Percentiles rank a stretch among this genome's conserved stretches.
Conservation (phyloP, 2,329 filamentous ascomycete species). For the Kalmusia sp. region DNA sequence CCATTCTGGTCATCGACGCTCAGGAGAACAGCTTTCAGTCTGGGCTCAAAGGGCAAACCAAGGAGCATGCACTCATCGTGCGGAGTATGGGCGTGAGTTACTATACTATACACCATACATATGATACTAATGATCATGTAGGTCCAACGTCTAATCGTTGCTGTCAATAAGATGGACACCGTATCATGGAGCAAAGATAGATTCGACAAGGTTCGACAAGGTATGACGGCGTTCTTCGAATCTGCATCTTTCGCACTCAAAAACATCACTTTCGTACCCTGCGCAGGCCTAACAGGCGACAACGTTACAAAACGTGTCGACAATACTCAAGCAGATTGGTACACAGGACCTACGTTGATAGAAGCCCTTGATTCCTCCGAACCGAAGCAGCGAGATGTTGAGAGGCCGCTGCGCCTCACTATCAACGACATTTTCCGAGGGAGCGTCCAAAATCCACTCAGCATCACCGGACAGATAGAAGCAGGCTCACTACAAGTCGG, state of each 20-base stretch:
- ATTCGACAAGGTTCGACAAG: constrained; percentile 84
- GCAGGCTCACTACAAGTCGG: constrained; percentile 84
- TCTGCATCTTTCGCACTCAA: constrained; percentile 82
- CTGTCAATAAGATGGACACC: constrained; percentile 93
- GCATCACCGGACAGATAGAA: constrained; percentile 85
- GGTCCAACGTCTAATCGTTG: constrained; percentile 85
- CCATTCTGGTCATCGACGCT: constrained; percentile 91
- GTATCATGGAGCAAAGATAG: constrained; percentile 82
- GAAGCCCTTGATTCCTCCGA: constrained; percentile 86
- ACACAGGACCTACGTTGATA: constrained; percentile 78
- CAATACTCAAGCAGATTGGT: constrained; percentile 71
- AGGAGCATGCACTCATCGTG: constrained; percentile 88
- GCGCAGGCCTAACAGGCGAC: constrained; percentile 86
- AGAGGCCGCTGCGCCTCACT: constrained; percentile 83
- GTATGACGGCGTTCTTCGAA: constrained; percentile 82
- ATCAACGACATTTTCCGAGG: constrained; percentile 87
- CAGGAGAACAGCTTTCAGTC: constrained; percentile 91
- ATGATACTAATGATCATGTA: constrained; percentile 92
- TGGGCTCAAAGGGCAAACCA: constrained; percentile 90
- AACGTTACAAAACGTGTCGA: constrained; percentile 74
- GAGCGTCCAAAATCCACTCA: constrained; percentile 80
- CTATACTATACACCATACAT: constrained; percentile 77
- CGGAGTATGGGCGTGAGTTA: constrained; percentile 80
- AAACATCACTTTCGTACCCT: constrained; percentile 85
- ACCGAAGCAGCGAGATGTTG: constrained; percentile 72